Conservation (phyloP, 2,329 filamentous ascomycete genomes). For the Penicillium digitatum region DNA sequence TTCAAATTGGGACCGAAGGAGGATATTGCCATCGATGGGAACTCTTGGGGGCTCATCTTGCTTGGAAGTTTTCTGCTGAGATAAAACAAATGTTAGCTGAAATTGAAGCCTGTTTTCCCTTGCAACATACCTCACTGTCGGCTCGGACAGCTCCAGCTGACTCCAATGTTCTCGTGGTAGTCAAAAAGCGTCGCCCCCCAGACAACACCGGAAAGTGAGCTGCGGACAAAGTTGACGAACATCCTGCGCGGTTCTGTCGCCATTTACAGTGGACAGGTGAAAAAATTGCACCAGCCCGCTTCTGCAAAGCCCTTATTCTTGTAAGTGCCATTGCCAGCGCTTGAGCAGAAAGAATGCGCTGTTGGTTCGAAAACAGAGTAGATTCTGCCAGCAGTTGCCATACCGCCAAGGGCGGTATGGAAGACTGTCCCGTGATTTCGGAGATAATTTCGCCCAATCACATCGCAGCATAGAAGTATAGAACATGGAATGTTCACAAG, state of each 20-base stretch:
- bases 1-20: conserved; percentile 34
- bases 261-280: conserved; percentile 13
- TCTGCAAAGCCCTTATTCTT: conserved; percentile 18
- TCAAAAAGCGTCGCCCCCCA: conserved; percentile 7
- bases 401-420: conserved; percentile 18
- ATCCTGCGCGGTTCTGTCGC: conserved; percentile 9
- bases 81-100: not conserved
- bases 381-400: conserved; percentile 6
- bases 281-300: conserved; percentile 6
- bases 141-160: not conserved
- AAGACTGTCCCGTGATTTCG: not conserved
- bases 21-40: conserved; percentile 22
- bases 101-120: not conserved
- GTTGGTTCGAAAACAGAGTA: conserved; percentile 13
- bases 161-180: conserved; percentile 10
- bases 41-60: not conserved
- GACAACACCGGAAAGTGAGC: not conserved
- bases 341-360: conserved; percentile 11
- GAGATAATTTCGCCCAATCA: not conserved
- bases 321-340: conserved; percentile 23
- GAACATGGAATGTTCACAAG: too few species aligned
- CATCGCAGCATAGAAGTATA: not conserved
- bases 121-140: conserved; percentile 3
- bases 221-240: not conserved
- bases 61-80: not conserved